Conservation (phyloP, 768 basidiomycete genomes). For the Lactarius deliciosus region DNA sequence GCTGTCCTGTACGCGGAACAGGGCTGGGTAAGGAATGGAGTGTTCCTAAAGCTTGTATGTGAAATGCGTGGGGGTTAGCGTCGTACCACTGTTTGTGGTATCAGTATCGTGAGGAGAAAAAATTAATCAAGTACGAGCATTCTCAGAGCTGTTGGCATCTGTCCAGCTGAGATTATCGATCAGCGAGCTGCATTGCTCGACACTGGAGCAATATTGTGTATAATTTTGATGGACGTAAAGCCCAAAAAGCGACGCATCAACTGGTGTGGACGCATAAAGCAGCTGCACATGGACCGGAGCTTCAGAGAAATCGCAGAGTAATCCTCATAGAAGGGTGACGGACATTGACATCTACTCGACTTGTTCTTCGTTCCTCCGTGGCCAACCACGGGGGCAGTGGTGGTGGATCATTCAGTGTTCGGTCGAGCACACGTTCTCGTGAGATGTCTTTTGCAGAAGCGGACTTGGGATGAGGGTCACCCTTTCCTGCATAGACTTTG, state of each 20-base stretch:
- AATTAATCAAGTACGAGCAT: conserved; percentile 33
- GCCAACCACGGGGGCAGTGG: conserved; percentile 58
- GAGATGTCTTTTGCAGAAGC: conserved; percentile 62
- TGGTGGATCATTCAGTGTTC: conserved; percentile 51
- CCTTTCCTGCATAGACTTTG: conserved; percentile 55
- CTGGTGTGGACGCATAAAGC: conserved; percentile 80
- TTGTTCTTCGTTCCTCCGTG: conserved; percentile 61
- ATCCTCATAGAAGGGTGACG: conserved; percentile 27
- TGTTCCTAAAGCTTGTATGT: conserved; percentile 75
- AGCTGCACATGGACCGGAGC: conserved; percentile 40
- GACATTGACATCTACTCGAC: conserved; percentile 78
- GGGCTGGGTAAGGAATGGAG: conserved; percentile 88
- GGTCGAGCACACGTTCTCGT: conserved; percentile 58
- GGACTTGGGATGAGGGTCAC: conserved; percentile 59
- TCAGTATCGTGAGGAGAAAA: neutral
- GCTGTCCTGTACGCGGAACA: conserved; percentile 75
- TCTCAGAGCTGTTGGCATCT: conserved; percentile 66
- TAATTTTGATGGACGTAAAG: conserved; percentile 96
- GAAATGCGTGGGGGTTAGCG: conserved; percentile 83
- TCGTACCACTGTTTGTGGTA: conserved; percentile 52
- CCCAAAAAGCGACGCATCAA: conserved; percentile 87
- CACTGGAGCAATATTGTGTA: conserved; percentile 72
- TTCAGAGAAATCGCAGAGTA: conserved; percentile 10
- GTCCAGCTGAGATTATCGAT: conserved; percentile 76
- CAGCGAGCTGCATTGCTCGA: conserved; percentile 71